Conservation (phyloP, 1,284 basidiomycete species). For the Trichosporon ovoides region DNA sequence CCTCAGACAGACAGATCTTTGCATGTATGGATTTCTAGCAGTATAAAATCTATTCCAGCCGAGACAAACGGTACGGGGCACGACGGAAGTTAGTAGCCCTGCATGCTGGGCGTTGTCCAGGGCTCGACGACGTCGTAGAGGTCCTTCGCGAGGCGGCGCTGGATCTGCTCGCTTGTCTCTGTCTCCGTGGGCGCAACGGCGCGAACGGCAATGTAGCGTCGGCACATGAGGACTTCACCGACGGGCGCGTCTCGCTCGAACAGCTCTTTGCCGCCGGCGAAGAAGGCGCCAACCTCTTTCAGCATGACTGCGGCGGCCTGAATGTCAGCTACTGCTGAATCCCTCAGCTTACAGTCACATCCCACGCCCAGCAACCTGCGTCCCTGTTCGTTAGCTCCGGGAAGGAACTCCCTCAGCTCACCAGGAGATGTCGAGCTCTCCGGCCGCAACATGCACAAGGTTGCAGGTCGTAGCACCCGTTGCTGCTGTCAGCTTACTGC, state of each 20-base stretch:
- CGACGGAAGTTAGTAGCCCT: conserved; percentile 9
- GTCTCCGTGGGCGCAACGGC: conserved; percentile 27
- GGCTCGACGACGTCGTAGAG: conserved; percentile 79
- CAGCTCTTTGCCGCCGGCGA: conserved; percentile 60
- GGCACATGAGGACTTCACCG: conserved; percentile 67
- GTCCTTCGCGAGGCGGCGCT: conserved; percentile 71
- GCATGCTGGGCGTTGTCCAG: conserved; percentile 40
- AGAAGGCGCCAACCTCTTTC: conserved; percentile 75
- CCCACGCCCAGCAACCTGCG: conserved; percentile 60
- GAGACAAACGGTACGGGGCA: no score
- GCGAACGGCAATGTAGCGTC: conserved; percentile 73
- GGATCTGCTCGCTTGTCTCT: conserved; percentile 67
- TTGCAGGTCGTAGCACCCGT: conserved; percentile 79
- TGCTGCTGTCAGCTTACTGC: conserved; percentile 18
- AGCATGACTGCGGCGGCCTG: conserved; percentile 83
- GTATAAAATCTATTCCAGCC: neutral
- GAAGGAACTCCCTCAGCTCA: conserved; percentile 41
- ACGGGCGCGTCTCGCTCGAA: conserved; percentile 53
- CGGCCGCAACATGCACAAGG: conserved; percentile 73
- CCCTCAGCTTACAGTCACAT: conserved; percentile 62
- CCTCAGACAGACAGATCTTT: neutral
- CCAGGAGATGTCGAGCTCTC: conserved; percentile 68
- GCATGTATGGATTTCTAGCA: conserved; percentile 7
- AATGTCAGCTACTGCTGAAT: neutral
- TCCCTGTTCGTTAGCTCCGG: conserved; percentile 45